Conservation (phyloP, 176 grass and related monocot species). For the Luzula sylvatica region DNA sequence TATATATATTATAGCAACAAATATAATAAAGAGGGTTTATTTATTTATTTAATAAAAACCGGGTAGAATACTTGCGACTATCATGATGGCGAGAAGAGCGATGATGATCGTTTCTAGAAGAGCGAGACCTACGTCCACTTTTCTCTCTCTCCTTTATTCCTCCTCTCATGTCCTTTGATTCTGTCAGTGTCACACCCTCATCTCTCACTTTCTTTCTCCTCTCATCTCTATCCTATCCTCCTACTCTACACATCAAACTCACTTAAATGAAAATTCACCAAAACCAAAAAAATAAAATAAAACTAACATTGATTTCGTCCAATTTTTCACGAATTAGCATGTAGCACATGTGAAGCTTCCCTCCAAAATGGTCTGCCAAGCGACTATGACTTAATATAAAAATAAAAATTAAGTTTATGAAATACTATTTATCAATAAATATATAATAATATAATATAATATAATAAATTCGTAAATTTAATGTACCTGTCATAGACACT, state of each 20-base stretch:
- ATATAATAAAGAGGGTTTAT: too few species aligned
- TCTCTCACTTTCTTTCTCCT: slow-evolving; percentile 43
- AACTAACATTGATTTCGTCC: slow-evolving; percentile 49
- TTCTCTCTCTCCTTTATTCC: slow-evolving; percentile 22
- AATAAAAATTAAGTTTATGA: not conserved
- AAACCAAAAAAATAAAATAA: slow-evolving; percentile 14
- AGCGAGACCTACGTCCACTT: not conserved
- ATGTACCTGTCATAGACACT: slow-evolving; percentile 71
- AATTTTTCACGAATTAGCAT: slow-evolving; percentile 91
- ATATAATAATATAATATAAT: not conserved
- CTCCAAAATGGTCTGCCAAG: slow-evolving; percentile 98
- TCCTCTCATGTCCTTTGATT: slow-evolving; percentile 54
- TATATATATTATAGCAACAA: too few species aligned
- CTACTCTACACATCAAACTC: slow-evolving; percentile 29
- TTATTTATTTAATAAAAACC: slow-evolving; percentile 1
- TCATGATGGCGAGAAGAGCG: too few species aligned
- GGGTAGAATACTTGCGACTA: not conserved
- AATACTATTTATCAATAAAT: not conserved
- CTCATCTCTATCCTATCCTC: slow-evolving; percentile 86
- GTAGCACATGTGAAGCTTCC: slow-evolving; percentile 92
- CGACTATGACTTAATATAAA: slow-evolving; percentile 66
- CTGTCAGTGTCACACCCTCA: slow-evolving; percentile 53
- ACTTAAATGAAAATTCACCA: slow-evolving; percentile 13
- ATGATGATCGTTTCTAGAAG: too few species aligned
- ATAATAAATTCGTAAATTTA: slow-evolving; percentile 7